Base-by-base conservation (phyloP, 2,329 filamentous ascomycete species). In the Corinectria fuckeliana region DNA sequence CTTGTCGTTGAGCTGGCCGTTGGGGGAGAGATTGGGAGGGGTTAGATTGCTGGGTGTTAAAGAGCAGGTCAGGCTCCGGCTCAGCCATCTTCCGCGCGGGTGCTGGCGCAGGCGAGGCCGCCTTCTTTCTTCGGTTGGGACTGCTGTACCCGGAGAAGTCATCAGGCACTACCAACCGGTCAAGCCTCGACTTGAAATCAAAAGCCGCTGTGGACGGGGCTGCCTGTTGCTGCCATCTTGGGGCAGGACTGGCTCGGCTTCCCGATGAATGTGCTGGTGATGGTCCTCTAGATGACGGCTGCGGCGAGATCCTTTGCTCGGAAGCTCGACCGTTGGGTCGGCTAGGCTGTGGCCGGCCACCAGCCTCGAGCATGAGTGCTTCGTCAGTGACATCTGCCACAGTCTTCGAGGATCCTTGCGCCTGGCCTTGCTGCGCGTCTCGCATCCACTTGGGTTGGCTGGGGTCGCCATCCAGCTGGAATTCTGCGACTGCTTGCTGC, bases 391-490 rank as follows among this genome's bases (percentile, higher is more conserved):
- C 78, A 18, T 80, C 77, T 10, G 74, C 61, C 25, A 50, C 62
- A 11, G 63, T 66, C 47, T 70, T 77, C 64, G 74, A 73, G 34
- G 71, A 41, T 68, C 71, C 66, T 23, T 71, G 76, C 28, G 65
- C 65, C 32, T 75, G 77, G 2, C 82, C 79, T 55, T 80, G 77
- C 41, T 85, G 83, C 3, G 87, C 84, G 57, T 93, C 90, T 68
- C 90, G 88, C 94, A 99, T 97, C 95, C 95, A 99, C 72, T 92
- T 95, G 0, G 95, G 95, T 72, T 97, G 91, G 70, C 75, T 91
- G 2, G 90, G 83, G 71, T 97, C 93, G 14, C 75, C 89, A 39
- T 84, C 83, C 63, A 86, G 82, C 65, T 90, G 86, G 59, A 98
- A 91, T 14, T 99, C 95, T 8, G 93, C 88, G 30, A 98, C 91